Percentiles rank a stretch among this genome's conserved stretches.
Evolutionary conservation across 2,329 filamentous ascomycete genomes (phyloP).

Genomic region (Zarea fungicola): DNA sequence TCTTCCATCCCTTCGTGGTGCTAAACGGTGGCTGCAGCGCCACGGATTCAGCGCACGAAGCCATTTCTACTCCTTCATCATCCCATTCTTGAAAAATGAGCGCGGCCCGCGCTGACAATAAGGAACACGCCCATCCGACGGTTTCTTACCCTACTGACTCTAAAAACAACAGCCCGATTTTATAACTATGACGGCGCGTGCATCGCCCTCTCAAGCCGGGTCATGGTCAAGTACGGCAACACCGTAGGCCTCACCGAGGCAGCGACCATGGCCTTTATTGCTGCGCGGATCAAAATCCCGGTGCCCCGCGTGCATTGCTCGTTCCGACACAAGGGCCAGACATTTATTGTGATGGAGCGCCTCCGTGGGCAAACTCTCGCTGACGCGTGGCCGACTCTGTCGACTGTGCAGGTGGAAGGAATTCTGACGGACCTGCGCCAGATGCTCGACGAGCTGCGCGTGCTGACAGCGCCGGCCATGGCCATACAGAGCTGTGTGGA

Average conservation of each 20-base stretch:
- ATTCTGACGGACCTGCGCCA: slow-evolving; percentile 20
- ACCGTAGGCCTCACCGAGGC: slow-evolving; percentile 20
- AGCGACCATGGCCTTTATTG: slow-evolving; percentile 27
- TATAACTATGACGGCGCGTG: slow-evolving; percentile 2
- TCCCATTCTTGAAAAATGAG: no score
- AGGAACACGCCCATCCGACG: background rate
- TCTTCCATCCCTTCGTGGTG: no score
- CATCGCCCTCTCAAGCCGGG: slow-evolving; percentile 1
- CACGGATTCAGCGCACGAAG: no score
- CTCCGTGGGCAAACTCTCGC: slow-evolving; percentile 19
- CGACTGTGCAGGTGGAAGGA: slow-evolving; percentile 21
- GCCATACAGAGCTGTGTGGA: slow-evolving; percentile 22
- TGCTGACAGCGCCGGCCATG: slow-evolving; percentile 17
- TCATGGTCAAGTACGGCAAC: slow-evolving; percentile 4
- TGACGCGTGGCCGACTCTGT: slow-evolving; percentile 19
- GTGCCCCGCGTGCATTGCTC: slow-evolving; percentile 22
- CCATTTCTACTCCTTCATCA: no score
- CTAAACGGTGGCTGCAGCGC: no score
- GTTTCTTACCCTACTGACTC: slow-evolving; percentile 4
- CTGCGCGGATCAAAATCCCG: slow-evolving; percentile 23
- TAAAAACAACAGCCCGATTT: background rate
- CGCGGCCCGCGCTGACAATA: no score
- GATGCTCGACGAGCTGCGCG: slow-evolving; percentile 23
- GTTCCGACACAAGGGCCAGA: slow-evolving; percentile 17
- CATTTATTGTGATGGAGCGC: slow-evolving; percentile 26